Evolutionary conservation across 768 basidiomycete species (phyloP).

Genomic region (Hortiboletus flavorubellus): DNA sequence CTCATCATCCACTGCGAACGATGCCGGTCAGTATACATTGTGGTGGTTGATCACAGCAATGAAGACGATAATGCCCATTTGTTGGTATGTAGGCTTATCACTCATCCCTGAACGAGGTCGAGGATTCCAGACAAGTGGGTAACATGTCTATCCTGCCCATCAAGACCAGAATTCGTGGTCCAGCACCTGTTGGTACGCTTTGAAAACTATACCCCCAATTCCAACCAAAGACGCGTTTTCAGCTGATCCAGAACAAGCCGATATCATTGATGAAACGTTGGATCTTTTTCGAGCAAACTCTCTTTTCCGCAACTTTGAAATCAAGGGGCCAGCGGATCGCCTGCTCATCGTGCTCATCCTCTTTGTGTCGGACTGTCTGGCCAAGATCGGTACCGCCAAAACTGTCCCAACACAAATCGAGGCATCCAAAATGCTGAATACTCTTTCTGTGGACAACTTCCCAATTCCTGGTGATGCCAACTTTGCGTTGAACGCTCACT

Average conservation of each 20-base stretch:
- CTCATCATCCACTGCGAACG: constrained; percentile 16
- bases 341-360: constrained; percentile 96
- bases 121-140: constrained; percentile 79
- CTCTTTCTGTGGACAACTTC: constrained; percentile 90
- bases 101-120: constrained; percentile 85
- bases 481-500: constrained; percentile 91
- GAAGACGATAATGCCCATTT: not conserved
- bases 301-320: constrained; percentile 99
- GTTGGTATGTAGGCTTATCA: constrained; percentile 78
- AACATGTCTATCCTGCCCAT: constrained; percentile 91
- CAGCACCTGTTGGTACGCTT: constrained; percentile 72
- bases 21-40: constrained; percentile 52
- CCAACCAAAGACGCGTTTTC: constrained; percentile 14
- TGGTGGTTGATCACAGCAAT: not conserved
- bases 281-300: constrained; percentile 99
- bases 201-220: constrained; percentile 2
- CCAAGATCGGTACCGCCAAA: constrained; percentile 76
- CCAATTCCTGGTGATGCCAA: constrained; percentile 94
- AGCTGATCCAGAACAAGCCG: constrained; percentile 78
- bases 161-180: constrained; percentile 87
- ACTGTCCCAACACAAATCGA: constrained; percentile 74
- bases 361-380: constrained; percentile 95
- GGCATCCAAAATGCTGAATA: constrained; percentile 84
- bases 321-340: constrained; percentile 96
- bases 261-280: constrained; percentile 94